Evolutionary conservation across 768 basidiomycete genomes (phyloP), one percentile per base, ranked within the genome.

Genomic region (Hypsizygus marmoreus): DNA sequence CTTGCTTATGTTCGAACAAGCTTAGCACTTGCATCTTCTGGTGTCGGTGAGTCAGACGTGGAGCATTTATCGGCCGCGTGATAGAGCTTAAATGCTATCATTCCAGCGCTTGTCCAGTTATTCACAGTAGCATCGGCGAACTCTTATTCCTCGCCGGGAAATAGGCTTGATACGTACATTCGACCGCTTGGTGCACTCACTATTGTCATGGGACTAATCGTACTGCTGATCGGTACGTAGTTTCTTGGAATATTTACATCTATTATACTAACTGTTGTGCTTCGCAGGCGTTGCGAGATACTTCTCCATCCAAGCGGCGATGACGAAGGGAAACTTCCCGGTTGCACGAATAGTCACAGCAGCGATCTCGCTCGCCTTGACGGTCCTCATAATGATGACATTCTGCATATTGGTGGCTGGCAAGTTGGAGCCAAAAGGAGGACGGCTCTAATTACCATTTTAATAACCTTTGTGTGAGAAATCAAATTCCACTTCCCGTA

Each of bases 1-100:
- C 64, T 80, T 10, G 76, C 79, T 13, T 81, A 80, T 50, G 63
- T 80, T 26, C 61, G 78, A 35, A 80, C 79, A 5, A 77, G 75
- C 47, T 57, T 80, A 22, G 69, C 76, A 1, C 67, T 80, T 5
- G 69, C 76, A n/a, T 72, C 71, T n/a, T 68, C 73, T 1, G 79
- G 79, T 14, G 74, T 80, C 35, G 77, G 59, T 54, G 17, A 47
- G 57, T 32, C 9, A 24, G 6, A 28, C 10, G 14, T 38, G 23
- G 10, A 28, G 14, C 13, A 10, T 42, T 14, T 34, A 17, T 34
- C 32, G 37, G 7, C 22, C 17, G 5, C 31, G 37, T 30, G 31
- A 17, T 25, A 24, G 20, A 16, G 4, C 20, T 44, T 19, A 45
- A 11, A 26, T 34, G 4, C 25, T 24, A 20, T 34, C 16, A 0